phyloP scores from a whole-genome alignment of 2,329 filamentous ascomycete species.

The Penicillium corylophilum region DNA sequence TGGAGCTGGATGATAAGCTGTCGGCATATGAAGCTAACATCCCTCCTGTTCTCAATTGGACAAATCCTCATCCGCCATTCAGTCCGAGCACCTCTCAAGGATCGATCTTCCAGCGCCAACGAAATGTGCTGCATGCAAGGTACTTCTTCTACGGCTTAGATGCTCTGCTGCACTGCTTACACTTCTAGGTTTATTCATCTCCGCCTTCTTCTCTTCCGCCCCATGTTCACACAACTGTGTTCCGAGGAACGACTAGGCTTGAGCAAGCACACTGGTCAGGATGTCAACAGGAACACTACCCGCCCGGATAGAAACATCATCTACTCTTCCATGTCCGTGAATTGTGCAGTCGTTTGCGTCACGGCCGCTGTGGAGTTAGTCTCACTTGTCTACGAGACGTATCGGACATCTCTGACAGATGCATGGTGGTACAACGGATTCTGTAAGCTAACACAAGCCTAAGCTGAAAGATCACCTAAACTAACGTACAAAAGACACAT shows the following conservation, averaged over 20 bases:
- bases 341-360: slow-evolving; percentile 35
- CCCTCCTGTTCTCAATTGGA: slow-evolving; percentile 28
- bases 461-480: not conserved
- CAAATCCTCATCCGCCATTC: not conserved
- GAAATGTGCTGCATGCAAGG: slow-evolving; percentile 32
- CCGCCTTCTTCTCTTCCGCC: slow-evolving; percentile 35
- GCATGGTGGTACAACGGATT: slow-evolving; percentile 44
- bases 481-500: slow-evolving; percentile 24
- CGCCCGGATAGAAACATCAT: slow-evolving; percentile 18
- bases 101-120: slow-evolving; percentile 24
- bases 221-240: slow-evolving; percentile 36
- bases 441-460: slow-evolving; percentile 25
- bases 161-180: not conserved
- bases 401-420: slow-evolving; percentile 26
- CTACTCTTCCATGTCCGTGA: slow-evolving; percentile 27
- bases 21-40: slow-evolving; percentile 24
- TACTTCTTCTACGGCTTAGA: slow-evolving; percentile 3
- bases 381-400: slow-evolving; percentile 29
- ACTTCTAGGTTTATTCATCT: slow-evolving; percentile 32
- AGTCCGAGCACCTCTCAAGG: slow-evolving; percentile 1
- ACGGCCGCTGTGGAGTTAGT: slow-evolving; percentile 32
- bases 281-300: not conserved
- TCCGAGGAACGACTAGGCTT: slow-evolving; percentile 20
- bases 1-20: slow-evolving; percentile 30
- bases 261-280: slow-evolving; percentile 5